phyloP scores from a whole-genome alignment of 2,329 filamentous ascomycete genomes.

The Sclerotiophoma versabilis region DNA sequence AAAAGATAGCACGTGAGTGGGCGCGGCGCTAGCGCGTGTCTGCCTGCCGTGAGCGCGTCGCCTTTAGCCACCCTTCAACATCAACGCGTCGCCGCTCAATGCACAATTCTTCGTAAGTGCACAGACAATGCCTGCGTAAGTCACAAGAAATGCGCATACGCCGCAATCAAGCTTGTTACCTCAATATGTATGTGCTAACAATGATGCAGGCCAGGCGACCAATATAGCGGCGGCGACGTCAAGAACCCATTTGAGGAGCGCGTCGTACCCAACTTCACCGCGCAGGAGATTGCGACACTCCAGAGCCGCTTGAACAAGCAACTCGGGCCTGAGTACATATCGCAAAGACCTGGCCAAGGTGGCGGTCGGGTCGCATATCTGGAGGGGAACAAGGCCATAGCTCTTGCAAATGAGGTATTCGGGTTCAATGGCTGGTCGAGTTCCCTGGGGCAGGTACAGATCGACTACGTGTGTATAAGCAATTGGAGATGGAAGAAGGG shows the following conservation, averaged over 20 bases:
- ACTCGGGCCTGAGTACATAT: slow-evolving; percentile 95
- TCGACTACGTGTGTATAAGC: slow-evolving; percentile 77
- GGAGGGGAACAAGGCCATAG: slow-evolving; percentile 95
- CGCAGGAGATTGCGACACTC: slow-evolving; percentile 87
- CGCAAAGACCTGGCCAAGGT: slow-evolving; percentile 79
- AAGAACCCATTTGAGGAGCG: slow-evolving; percentile 85
- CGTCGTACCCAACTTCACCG: slow-evolving; percentile 80
- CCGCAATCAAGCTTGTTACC: neutral
- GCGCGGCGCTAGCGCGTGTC: slow-evolving; percentile 26
- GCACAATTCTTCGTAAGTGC: slow-evolving; percentile 28
- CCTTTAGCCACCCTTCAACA: slow-evolving; percentile 36
- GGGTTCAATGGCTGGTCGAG: slow-evolving; percentile 98
- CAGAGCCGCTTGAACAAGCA: slow-evolving; percentile 89
- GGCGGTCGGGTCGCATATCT: slow-evolving; percentile 92
- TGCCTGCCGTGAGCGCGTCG: slow-evolving; percentile 40
- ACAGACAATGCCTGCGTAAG: slow-evolving; percentile 48
- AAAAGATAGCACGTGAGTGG: slow-evolving; percentile 11
- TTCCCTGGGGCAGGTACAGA: slow-evolving; percentile 90
- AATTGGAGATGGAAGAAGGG: neutral
- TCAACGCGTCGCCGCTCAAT: slow-evolving; percentile 34
- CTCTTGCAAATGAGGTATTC: slow-evolving; percentile 92
- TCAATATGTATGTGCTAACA: slow-evolving; percentile 21
- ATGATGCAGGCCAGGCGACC: slow-evolving; percentile 45
- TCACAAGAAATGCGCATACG: neutral
- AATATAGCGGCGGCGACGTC: slow-evolving; percentile 46